Percentiles rank a stretch among this genome's conserved stretches.
phyloP scores from a whole-genome alignment of 1,284 basidiomycete genomes.

The Mixia osmundae region DNA sequence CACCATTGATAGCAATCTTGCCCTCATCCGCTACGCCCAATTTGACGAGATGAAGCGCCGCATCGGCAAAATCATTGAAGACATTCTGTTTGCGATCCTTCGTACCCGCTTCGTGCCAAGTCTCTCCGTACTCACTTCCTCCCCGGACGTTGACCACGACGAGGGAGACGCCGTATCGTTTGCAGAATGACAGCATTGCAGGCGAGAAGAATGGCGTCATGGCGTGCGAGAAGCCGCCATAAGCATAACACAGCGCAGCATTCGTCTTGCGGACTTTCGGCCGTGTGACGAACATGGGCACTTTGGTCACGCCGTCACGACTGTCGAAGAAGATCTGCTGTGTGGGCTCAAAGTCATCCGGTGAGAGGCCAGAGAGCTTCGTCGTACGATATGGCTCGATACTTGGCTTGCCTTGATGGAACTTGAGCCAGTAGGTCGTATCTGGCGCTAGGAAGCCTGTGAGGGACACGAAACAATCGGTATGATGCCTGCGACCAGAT shows the following conservation, averaged over 20 bases:
- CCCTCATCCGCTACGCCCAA: constrained; percentile 43
- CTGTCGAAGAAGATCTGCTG: constrained; percentile 54
- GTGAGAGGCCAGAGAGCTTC: constrained; percentile 37
- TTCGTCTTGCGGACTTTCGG: constrained; percentile 43
- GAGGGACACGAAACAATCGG: constrained; percentile 44
- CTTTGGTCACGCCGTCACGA: constrained; percentile 55
- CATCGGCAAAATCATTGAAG: constrained; percentile 49
- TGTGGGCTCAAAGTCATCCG: constrained; percentile 43
- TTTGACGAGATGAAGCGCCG: constrained; percentile 48
- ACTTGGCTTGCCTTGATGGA: constrained; percentile 27
- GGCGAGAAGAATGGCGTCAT: constrained; percentile 47
- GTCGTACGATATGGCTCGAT: constrained; percentile 39
- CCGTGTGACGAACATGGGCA: constrained; percentile 69
- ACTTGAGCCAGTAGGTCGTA: constrained; percentile 39
- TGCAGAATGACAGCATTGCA: constrained; percentile 47
- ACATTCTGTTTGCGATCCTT: constrained; percentile 42
- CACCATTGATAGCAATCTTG: constrained; percentile 48
- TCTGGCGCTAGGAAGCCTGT: constrained; percentile 52
- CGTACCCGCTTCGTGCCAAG: constrained; percentile 47
- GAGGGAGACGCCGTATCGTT: constrained; percentile 46
- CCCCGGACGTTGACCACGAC: constrained; percentile 36
- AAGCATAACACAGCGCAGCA: constrained; percentile 58
- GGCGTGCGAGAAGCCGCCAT: constrained; percentile 52
- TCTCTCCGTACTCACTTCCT: constrained; percentile 33
- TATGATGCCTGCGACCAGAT: constrained; percentile 31